Conservation (phyloP, 75 land plant species). For the Chamaecyparis obtusa region DNA sequence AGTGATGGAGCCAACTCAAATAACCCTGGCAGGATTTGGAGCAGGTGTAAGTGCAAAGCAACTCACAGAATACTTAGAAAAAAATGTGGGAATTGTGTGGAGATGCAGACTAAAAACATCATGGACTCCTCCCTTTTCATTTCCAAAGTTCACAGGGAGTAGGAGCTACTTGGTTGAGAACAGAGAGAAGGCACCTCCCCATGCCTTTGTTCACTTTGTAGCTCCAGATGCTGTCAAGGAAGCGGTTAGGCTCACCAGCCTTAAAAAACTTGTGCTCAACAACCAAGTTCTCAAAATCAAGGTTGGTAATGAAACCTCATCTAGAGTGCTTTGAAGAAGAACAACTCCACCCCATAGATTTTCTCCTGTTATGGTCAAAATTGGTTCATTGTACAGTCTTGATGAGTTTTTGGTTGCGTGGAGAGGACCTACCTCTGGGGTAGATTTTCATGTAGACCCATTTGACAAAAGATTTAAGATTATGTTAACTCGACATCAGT, state of each 20-base stretch:
- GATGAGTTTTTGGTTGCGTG: conserved; percentile 60
- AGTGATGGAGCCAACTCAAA: conserved; percentile 49
- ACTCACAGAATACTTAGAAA: conserved; percentile 18
- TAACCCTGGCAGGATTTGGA: conserved; percentile 69
- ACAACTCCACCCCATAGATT: conserved; percentile 38
- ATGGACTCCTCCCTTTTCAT: conserved; percentile 46
- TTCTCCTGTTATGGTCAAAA: conserved; percentile 42
- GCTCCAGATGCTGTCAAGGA: conserved; percentile 37
- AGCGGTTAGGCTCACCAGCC: conserved; percentile 25
- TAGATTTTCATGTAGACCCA: conserved; percentile 65
- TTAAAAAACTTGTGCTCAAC: neutral
- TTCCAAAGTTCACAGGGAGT: conserved; percentile 29
- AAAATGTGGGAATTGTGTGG: conserved; percentile 49
- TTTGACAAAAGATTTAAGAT: conserved; percentile 49
- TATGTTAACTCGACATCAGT: conserved; percentile 39
- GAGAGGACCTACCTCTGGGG: conserved; percentile 58
- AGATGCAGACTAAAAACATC: conserved; percentile 40
- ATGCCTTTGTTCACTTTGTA: conserved; percentile 91
- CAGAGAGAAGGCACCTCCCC: conserved; percentile 42
- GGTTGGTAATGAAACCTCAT: conserved; percentile 45
- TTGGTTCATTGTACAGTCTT: conserved; percentile 47
- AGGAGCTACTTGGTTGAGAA: neutral
- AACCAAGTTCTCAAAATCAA: conserved; percentile 30
- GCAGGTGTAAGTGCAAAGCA: conserved; percentile 35
- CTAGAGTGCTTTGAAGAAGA: conserved; percentile 28